phyloP scores from a whole-genome alignment of 1,139 yeast genomes.

The Suzukiozyma palmioleophila region DNA sequence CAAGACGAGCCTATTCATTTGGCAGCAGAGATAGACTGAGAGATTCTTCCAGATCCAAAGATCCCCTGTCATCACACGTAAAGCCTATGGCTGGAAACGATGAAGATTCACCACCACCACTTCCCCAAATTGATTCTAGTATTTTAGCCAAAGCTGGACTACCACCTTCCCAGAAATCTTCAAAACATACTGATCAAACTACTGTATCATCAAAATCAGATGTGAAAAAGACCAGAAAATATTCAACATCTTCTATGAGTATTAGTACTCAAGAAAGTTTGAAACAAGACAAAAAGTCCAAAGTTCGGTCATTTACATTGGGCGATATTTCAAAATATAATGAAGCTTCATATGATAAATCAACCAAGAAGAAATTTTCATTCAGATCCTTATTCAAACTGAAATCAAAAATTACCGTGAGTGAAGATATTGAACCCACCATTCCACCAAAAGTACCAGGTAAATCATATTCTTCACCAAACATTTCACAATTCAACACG shows the following conservation, averaged over 20 bases:
- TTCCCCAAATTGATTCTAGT: not conserved
- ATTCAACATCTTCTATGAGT: not conserved
- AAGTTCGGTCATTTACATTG: slow-evolving; percentile 11
- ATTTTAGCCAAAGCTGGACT: too few species aligned
- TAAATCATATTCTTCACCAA: slow-evolving; percentile 30
- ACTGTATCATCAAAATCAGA: too few species aligned
- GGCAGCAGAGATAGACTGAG: not conserved
- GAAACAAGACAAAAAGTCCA: not conserved
- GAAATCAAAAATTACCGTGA: slow-evolving; percentile 27
- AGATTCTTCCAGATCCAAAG: not conserved
- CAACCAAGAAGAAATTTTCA: slow-evolving; percentile 32
- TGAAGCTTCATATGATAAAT: slow-evolving; percentile 5
- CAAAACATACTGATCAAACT: too few species aligned
- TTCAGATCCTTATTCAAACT: slow-evolving; percentile 37
- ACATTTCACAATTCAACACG: slow-evolving; percentile 13
- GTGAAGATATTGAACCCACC: slow-evolving; percentile 8
- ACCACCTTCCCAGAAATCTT: too few species aligned
- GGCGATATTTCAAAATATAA: slow-evolving; percentile 18
- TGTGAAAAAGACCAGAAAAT: not conserved
- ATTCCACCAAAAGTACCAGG: slow-evolving; percentile 13
- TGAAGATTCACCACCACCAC: not conserved
- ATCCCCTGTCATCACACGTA: not conserved
- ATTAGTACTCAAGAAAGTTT: not conserved
- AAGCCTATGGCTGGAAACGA: slow-evolving; percentile 1
- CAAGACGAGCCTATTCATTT: not conserved